Base-by-base conservation (phyloP, 495 filamentous ascomycete species). In the Darksidea phi region DNA sequence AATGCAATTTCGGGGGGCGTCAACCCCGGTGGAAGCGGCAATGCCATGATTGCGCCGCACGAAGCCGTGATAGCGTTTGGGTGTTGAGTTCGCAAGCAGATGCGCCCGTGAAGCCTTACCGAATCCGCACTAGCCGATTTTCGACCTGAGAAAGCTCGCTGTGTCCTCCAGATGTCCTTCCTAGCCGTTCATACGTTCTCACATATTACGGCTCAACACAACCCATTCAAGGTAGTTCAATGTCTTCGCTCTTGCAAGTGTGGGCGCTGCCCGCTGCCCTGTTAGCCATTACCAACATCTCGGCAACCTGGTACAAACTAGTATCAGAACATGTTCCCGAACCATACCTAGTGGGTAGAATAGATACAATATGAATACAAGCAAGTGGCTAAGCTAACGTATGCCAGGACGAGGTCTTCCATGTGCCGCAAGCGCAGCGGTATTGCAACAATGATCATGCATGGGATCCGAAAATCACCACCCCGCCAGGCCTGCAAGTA, bases 391-490 rank as follows among this genome's bases (percentile, higher is more conserved):
- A 32, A 32, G 28, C 10, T 3, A 43, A 15, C 15, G 18, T 4
- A 4, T 43, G 20, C 15, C 57, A 93, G 89, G 94, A 98, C 68
- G 94, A 98, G 75, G 85, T 91, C 23, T 98, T 98, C 73, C 94
- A 98, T 68, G 85, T 97, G 49, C 87, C 90, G 1, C 94, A 98
- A 74, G 91, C 91, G 0, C 88, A 95, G 54, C 80, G 80, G 8
- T 98, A 97, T 72, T 96, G 92, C 74, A 65, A 79, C 18, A 85
- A 88, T 17, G 78, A 82, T 25, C 97, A 72, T 28, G 75, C 86
- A 17, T 98, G 95, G 95, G 92, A 98, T 73, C 88, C 90, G 13
- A 97, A 97, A 70, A 90, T 98, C 62, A 98, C 94, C 8, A 98
- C 94, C 1, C 94, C 94, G 1, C 91, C 94, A 6, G 95, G 92